Conservation (phyloP, 805 yeast genomes). For the Wickerhamomyces rabaulensis region DNA sequence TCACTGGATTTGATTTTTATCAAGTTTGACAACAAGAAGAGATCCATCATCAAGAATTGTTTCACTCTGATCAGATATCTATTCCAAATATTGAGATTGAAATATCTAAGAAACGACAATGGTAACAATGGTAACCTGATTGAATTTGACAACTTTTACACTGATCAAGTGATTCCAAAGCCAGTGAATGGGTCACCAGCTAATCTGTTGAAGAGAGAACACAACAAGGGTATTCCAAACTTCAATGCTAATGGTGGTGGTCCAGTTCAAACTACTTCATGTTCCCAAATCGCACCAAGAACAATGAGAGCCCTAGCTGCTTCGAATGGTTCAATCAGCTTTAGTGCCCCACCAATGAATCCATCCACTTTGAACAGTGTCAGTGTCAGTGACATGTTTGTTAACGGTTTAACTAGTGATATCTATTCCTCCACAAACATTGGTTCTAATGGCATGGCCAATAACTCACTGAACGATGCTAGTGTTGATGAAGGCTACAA, state of each 20-base stretch:
- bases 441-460: background rate
- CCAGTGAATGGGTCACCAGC: constrained; percentile 16
- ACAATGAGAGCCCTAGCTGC: constrained; percentile 25
- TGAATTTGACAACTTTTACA: constrained; percentile 20
- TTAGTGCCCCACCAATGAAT: constrained; percentile 12
- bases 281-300: constrained; percentile 29
- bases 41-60: constrained; percentile 28
- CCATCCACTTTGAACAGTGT: constrained; percentile 15
- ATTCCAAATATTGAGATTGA: constrained; percentile 27
- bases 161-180: constrained; percentile 24
- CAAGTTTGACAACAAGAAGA: constrained; percentile 28
- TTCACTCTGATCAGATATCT: constrained; percentile 27
- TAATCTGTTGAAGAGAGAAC: constrained; percentile 10
- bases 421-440: background rate
- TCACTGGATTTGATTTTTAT: constrained; percentile 27
- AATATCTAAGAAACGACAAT: constrained; percentile 22
- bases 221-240: background rate
- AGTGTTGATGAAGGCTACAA: constrained; percentile 22
- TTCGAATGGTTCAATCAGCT: constrained; percentile 13
- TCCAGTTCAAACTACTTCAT: constrained; percentile 21
- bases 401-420: constrained; percentile 22
- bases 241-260: background rate
- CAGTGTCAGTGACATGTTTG: constrained; percentile 24
- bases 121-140: constrained; percentile 7
- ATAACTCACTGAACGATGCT: constrained; percentile 4